Evolutionary conservation across 2,329 filamentous ascomycete genomes (phyloP).

Genomic region (Westerdykella ornata): DNA sequence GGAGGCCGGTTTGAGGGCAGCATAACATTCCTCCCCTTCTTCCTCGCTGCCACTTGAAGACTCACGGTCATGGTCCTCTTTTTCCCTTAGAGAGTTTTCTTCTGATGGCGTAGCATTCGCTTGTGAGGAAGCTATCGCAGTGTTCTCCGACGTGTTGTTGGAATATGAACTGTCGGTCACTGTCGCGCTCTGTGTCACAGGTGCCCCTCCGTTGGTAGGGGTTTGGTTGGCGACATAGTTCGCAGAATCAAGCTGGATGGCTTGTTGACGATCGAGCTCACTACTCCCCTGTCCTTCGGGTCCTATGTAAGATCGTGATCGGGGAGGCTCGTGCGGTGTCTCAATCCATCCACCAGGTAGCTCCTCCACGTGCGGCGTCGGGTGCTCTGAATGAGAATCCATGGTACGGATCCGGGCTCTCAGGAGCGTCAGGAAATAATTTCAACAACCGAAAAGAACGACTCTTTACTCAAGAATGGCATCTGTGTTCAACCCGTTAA

Average conservation of each 20-base stretch:
- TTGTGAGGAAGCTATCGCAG: slow-evolving; percentile 10
- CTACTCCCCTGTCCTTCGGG: too few species aligned
- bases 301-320: slow-evolving; percentile 21
- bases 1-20: slow-evolving; percentile 17
- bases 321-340: slow-evolving; percentile 23
- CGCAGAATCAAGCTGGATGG: too few species aligned
- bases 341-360: slow-evolving; percentile 34
- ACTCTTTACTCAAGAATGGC: too few species aligned
- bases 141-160: slow-evolving; percentile 5
- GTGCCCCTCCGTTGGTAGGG: too few species aligned
- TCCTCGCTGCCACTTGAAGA: slow-evolving; percentile 7
- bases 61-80: slow-evolving; percentile 3
- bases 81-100: neutral
- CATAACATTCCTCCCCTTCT: slow-evolving; percentile 17
- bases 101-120: slow-evolving; percentile 5
- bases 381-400: slow-evolving; percentile 20
- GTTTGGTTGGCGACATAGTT: too few species aligned
- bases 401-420: slow-evolving; percentile 8
- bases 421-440: too few species aligned
- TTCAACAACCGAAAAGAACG: too few species aligned
- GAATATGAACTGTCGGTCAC: neutral
- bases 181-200: too few species aligned
- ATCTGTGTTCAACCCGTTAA: too few species aligned
- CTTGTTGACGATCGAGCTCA: too few species aligned
- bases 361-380: slow-evolving; percentile 28